Base-by-base conservation (phyloP, 1,284 basidiomycete species). In the Pyrrhoderma noxium region DNA sequence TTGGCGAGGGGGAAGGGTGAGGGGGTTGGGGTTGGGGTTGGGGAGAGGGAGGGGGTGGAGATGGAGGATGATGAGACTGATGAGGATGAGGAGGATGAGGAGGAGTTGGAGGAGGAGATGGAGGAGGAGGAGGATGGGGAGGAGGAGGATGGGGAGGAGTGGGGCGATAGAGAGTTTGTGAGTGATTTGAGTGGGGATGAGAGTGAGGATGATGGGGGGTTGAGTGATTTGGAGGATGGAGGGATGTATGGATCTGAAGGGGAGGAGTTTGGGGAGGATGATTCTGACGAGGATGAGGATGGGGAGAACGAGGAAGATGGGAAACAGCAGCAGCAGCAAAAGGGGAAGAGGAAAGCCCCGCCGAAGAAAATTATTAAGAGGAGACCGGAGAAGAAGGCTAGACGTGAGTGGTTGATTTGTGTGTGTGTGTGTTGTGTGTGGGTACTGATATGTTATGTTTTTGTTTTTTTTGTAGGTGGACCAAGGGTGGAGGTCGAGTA, bases 401-500 rank as follows among this genome's bases (percentile, higher is more conserved):
- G 72, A 64, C 77, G 80, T 80, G 63, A 56, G 77, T 70, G 43
- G 37, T 34, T 19, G 46, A 39, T 49, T 54, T 31, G 56, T 38
- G 63, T 16, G 22, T 40, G 42, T 18, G 27, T 23, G 9, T 49
- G 13, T 47, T 4, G 5, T 18, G 14, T 40, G 21, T 37, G 84
- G 85, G 76, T 57, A 38, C 35, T 19, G 46, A 39, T 49, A 54
- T 31, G 56, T 63, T 38, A 63, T 16, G 22, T 40, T 44, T 18
- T 31, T 23, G 9, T 49, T 14, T 47, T 4, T 18, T 18, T 5
- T 40, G 21, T 37, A 84, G 85, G 76, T 57, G 86, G 83, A 21
- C 85, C 92, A 7, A 78, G 84, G 58, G 85, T 98, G 65, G 90
- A 95, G 65, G 85, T 97, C 66, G 94, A 97, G 69, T 95, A 96